Conservation (phyloP, 2,329 filamentous ascomycete species). For the Aspergillus calidoustus region DNA sequence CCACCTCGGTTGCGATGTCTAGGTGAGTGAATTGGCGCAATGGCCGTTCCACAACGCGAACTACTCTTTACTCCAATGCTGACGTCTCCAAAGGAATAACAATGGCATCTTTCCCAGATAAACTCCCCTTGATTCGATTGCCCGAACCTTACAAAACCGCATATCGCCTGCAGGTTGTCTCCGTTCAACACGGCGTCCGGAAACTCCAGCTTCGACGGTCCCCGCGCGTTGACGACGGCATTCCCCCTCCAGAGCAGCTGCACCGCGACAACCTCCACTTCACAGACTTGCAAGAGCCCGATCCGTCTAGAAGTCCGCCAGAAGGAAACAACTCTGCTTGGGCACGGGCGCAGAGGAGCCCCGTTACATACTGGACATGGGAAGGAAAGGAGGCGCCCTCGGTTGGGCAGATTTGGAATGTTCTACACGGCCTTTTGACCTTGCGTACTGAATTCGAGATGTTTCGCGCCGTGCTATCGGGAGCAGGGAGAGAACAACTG, state of each 20-base stretch:
- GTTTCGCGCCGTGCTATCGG: constrained; percentile 39
- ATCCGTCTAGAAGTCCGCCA: constrained; percentile 25
- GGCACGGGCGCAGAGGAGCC: constrained; percentile 39
- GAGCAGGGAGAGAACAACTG: constrained; percentile 31
- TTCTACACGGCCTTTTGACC: constrained; percentile 43
- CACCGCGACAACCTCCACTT: constrained; percentile 37
- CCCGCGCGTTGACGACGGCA: constrained; percentile 25
- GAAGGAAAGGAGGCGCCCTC: constrained; percentile 32
- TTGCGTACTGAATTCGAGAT: constrained; percentile 36
- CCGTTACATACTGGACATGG: constrained; percentile 39
- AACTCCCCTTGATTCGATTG: constrained; percentile 22
- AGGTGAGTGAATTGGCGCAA: background rate
- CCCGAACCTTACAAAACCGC: constrained; percentile 28
- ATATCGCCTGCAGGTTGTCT: constrained; percentile 23
- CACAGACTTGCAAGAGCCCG: constrained; percentile 31
- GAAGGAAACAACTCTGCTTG: constrained; percentile 43
- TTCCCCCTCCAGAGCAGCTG: constrained; percentile 29
- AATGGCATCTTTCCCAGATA: constrained; percentile 11
- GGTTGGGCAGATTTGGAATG: constrained; percentile 43
- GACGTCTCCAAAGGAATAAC: background rate
- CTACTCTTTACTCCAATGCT: background rate
- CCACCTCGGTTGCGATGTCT: background rate
- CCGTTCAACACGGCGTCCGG: constrained; percentile 18
- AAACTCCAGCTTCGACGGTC: constrained; percentile 27
- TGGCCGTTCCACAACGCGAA: background rate